Base-by-base conservation (phyloP, 306 rosid species). In the Inga laurina region DNA sequence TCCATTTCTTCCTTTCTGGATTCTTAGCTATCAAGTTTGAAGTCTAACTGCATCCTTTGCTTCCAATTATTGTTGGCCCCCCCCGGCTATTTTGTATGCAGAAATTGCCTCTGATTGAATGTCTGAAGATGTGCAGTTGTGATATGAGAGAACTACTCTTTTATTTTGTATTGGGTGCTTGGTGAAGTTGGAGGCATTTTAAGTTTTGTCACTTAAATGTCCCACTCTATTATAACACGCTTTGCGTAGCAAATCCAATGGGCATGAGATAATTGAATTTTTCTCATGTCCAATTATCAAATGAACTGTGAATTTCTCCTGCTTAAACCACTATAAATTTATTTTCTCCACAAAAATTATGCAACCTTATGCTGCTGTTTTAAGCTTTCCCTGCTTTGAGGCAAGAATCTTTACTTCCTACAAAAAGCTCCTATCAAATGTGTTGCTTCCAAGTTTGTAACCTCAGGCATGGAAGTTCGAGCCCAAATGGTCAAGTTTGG, bases 401-500 rank as follows among this genome's bases (percentile, higher is more conserved):
- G 65, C 56, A 64, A 22, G 77, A 21, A 8, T 72, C 68, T 73
- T 88, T 18, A 64, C 87, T 61, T 80, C 82, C 69, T 88, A 82
- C 81, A 77, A 89, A 16, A 86, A 85, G 34, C 88, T 88, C 54
- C 61, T 90, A 44, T 89, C 93, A 14, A 88, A 83, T 90, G 89
- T 62, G 87, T 86, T 34, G 88, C 90, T 79, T 90, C 88, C 84
- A 88, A 90, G 87, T 82, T 81, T 73, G 75, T 89, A 41, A 80
- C 44, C 43, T 82, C 61, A 22, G 94, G 96, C 75, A 88, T 82
- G 88, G 89, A 87, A 82, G 80, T 91, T 70, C 97, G 90, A 79
- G 97, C 91, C 67, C 95, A 88, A 70, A n/a, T 92, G 54, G 79
- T 92, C 76, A 89, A 85, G 79, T 89, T 86, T 30, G 93, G 95